Evolutionary conservation across 805 yeast species (phyloP), one percentile per base, ranked within the genome.

Genomic region (Cephaloascus fragrans): DNA sequence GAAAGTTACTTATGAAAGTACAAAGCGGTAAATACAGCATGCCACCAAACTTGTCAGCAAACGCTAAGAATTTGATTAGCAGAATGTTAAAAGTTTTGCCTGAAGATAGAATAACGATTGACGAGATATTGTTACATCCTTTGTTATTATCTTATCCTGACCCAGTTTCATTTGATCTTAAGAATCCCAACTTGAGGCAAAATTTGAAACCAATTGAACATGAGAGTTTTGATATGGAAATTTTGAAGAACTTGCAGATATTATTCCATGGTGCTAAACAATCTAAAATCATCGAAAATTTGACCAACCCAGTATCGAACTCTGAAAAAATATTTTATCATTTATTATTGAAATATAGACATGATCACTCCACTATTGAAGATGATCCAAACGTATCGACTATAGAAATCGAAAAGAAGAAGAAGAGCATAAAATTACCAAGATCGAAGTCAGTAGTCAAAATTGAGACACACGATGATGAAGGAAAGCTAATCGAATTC

Each of bases 71-170:
- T 59, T 71, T 93, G 45, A 83, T 93, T 39, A 61, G 78, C 44
- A 70, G 71, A 44, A 93, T 93, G 83, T 70, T 93, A 41, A 75
- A 76, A 18, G 94, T 89, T 4, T 77, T 88, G 47, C 97, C 98
- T 14, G 65, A 60, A 19, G 71, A 77, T 32, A 75, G 98, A 60
- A 88, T 93, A 46, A 72, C 79, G 32, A 84, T 94, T 43, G 74
- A 73, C 41, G 84, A 79, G 37, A 85, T 93, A 41, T 61, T 86
- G 43, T 67, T 58, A 19, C 98, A 93, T 61, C 96, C 97, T 3
- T 63, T 93, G 34, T 62, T 93, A 46, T 72, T 67, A 34, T 87
- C 87, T 59, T 87, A 93, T 52, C n/a, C n/a, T n/a, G n/a, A n/a
- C n/a, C n/a, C n/a, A n/a, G n/a, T n/a, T n/a, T n/a, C n/a, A n/a